These are phyloP conservation scores for Globisporangium nunn DNA, from an alignment of 352 stramenopile genomes.

Conservation along the genomic window DNA sequence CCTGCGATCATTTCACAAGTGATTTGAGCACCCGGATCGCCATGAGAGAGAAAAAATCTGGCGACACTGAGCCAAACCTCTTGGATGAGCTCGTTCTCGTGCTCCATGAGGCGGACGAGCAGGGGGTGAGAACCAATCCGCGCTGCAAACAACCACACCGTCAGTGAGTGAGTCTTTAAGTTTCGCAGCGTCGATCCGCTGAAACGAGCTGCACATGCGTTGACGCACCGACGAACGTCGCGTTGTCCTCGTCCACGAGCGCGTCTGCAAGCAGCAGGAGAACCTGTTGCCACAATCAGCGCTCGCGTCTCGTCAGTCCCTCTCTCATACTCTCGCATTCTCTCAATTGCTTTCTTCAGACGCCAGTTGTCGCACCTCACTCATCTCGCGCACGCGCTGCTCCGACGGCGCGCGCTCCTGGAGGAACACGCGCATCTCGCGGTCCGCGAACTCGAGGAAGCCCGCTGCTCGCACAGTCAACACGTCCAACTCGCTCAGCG, in stretches of 20 bases:
- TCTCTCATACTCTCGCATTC: too few relatives aligned
- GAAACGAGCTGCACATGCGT: too few relatives aligned
- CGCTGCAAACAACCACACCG: conserved; percentile 15
- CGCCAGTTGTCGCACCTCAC: conserved; percentile 20
- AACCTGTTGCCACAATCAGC: conserved; percentile 11
- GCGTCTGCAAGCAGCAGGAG: conserved; percentile 44
- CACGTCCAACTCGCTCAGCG: background rate
- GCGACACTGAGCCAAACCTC: conserved; percentile 26
- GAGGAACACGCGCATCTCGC: conserved; percentile 42
- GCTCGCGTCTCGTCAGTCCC: too few relatives aligned
- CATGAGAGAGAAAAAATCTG: background rate
- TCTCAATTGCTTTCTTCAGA: too few relatives aligned
- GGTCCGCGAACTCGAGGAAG: conserved; percentile 48
- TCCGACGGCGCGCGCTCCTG: conserved; percentile 16
- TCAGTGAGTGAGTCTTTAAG: background rate
- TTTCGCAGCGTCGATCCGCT: too few relatives aligned
- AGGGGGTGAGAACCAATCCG: conserved; percentile 55
- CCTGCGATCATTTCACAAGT: conserved; percentile 16
- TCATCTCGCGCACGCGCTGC: conserved; percentile 29
- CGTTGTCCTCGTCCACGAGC: conserved; percentile 77
- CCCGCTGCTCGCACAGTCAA: conserved; percentile 26
- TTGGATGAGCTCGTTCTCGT: conserved; percentile 67
- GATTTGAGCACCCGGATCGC: background rate
- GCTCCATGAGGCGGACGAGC: conserved; percentile 73
- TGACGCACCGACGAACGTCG: conserved; percentile 56